Conservation (phyloP, 2,329 filamentous ascomycete genomes). For the Fusarium incarnatum region DNA sequence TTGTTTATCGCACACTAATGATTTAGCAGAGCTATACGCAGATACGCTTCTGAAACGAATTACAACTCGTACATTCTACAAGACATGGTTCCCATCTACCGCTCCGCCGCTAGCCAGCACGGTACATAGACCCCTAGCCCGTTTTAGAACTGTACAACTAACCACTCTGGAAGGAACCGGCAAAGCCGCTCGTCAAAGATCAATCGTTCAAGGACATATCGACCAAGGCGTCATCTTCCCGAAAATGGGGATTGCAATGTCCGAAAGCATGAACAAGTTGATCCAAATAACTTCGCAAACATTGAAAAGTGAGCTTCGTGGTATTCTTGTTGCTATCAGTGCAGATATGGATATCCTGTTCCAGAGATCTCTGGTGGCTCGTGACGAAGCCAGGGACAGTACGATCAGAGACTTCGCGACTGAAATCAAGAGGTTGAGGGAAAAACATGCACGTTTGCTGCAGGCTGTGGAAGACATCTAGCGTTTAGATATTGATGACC, state of each 20-base stretch:
- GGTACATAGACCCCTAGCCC: conserved; percentile 9
- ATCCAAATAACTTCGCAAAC: not conserved
- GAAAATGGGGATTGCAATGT: not conserved
- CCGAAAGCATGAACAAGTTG: conserved; percentile 2
- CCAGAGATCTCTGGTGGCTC: not conserved
- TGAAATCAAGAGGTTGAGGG: not conserved
- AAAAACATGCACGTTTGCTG: not conserved
- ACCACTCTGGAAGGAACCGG: not conserved
- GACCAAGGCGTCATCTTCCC: conserved; percentile 5
- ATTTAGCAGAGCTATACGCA: conserved; percentile 6
- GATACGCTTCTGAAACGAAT: conserved; percentile 28
- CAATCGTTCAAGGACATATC: conserved; percentile 8
- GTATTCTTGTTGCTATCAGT: not conserved
- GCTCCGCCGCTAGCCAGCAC: not conserved
- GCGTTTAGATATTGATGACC: not conserved
- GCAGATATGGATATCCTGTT: conserved; percentile 7
- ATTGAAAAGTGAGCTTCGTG: not conserved
- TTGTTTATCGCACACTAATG: too few relatives aligned
- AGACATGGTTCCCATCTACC: conserved; percentile 26
- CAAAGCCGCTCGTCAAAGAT: conserved; percentile 2
- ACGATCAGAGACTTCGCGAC: not conserved
- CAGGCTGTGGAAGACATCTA: not conserved
- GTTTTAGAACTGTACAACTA: not conserved
- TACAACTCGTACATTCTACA: conserved; percentile 28
- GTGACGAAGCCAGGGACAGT: not conserved